These are phyloP conservation scores for Phytophthora tubulina DNA, from an alignment of 352 stramenopile species.

Conservation along the genomic window DNA sequence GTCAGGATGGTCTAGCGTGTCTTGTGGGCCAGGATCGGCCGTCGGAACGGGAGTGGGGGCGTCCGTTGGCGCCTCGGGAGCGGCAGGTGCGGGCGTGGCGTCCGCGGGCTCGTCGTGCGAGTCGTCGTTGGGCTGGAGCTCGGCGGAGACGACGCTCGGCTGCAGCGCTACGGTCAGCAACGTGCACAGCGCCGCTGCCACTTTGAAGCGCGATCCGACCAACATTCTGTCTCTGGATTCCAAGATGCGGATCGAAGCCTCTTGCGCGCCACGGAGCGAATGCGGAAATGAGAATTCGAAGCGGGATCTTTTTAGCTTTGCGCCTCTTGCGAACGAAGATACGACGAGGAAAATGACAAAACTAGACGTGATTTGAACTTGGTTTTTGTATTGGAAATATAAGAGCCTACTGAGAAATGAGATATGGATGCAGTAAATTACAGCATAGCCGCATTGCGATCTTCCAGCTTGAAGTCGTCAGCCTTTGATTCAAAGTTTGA, in stretches of 20 bases:
- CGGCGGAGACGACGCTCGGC: constrained; percentile 8
- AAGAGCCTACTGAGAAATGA: not conserved
- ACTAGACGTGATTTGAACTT: not conserved
- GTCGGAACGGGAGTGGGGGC: constrained; percentile 7
- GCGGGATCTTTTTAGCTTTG: constrained; percentile 16
- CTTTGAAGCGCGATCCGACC: constrained; percentile 32
- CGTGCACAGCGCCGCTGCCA: constrained; percentile 29
- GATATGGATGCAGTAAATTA: constrained; percentile 24
- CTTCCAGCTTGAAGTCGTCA: constrained; percentile 28
- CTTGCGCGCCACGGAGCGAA: constrained; percentile 30
- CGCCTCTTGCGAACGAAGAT: constrained; percentile 22
- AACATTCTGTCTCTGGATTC: constrained; percentile 27
- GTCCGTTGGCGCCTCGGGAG: constrained; percentile 14
- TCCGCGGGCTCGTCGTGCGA: constrained; percentile 24
- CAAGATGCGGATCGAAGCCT: not conserved
- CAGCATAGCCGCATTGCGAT: constrained; percentile 23
- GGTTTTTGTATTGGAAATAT: not conserved
- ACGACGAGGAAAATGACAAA: constrained; percentile 22
- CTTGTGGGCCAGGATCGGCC: constrained; percentile 23
- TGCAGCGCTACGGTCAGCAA: constrained; percentile 36
- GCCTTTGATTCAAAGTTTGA: constrained; percentile 1
- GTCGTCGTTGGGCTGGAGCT: not conserved
- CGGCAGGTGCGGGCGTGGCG: constrained; percentile 3
- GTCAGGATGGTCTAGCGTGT: constrained; percentile 33
- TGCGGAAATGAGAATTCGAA: constrained; percentile 27